Evolutionary conservation across 2,329 filamentous ascomycete genomes (phyloP), one percentile per base, ranked within the genome.

Genomic region (Cytospora paraplurivora): DNA sequence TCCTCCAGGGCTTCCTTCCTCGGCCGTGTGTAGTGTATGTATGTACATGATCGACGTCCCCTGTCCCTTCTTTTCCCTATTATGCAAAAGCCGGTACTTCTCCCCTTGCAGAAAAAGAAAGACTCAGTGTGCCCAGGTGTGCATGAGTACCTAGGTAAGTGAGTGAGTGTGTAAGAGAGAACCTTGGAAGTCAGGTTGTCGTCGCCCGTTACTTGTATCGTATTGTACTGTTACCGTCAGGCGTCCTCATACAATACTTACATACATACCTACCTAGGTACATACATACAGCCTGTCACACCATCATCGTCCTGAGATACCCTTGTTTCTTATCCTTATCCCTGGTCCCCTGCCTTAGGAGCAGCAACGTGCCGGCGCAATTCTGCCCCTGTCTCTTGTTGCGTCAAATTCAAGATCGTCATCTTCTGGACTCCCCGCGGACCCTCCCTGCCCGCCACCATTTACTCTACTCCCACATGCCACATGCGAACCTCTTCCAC

Each of bases 351-450:
- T 51, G 44, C 27, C 13, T 58, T 51, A 54, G 51, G 62, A 64
- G 44, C 55, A 64, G 52, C 27, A 27, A 4, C 27, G 57, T n/a
- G 41, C 52, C 53, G 57, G 52, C 62, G 62, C 62, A 61, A 56
- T 53, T 63, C 7, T 44, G 5, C 41, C 17, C 35, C 47, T 27
- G 33, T 55, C 57, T 34, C 13, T n/a, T n/a, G 44, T 41, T 52
- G 59, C 63, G 63, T 65, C 41, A 59, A 65, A 37, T 52, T 55
- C 21, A 38, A 55, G n/a, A 27, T 62, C 62, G 50, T 54, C 32
- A 12, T 47, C 11, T 17, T 27, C 50, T 34, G n/a, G 17, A 35
- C 56, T 50, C 35, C 19, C 49, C 38, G 38, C 33, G 21, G 21
- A 58, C 44, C n/a, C 44, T 19, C n/a, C 44, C 44, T 47, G 44